Conservation (phyloP, 2,329 filamentous ascomycete species). For the Tolypocladium ophioglossoides region DNA sequence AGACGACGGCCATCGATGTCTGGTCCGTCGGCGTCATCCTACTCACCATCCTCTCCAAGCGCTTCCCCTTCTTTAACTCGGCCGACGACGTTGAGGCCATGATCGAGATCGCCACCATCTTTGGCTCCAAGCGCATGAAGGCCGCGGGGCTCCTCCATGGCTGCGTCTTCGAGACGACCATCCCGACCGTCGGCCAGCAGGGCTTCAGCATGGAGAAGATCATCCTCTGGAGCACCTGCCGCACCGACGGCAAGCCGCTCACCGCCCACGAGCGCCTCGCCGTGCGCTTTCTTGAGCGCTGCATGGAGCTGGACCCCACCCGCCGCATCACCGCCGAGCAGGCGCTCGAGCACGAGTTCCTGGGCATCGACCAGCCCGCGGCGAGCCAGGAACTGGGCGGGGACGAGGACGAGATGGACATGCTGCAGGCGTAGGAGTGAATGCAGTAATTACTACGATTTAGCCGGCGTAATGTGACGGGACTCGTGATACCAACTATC, state of each 20-base stretch:
- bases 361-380: constrained; percentile 26
- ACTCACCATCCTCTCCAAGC: constrained; percentile 80
- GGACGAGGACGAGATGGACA: constrained; percentile 46
- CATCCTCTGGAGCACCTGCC: constrained; percentile 85
- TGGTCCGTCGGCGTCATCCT: constrained; percentile 98
- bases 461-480: background rate
- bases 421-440: constrained; percentile 22
- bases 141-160: constrained; percentile 74
- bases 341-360: constrained; percentile 63
- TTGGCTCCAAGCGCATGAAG: constrained; percentile 78
- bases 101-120: constrained; percentile 95
- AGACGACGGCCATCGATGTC: constrained; percentile 88
- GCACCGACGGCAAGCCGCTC: constrained; percentile 49
- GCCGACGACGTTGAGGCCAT: constrained; percentile 96
- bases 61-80: constrained; percentile 98
- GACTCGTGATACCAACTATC: background rate
- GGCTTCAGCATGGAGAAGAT: constrained; percentile 90
- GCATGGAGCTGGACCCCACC: constrained; percentile 66
- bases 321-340: constrained; percentile 66
- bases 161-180: constrained; percentile 82
- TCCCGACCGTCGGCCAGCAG: constrained; percentile 77
- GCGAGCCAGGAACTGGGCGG: constrained; percentile 17
- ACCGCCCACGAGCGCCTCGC: constrained; percentile 61
- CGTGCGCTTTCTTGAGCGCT: constrained; percentile 58
- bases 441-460: background rate